phyloP scores from a whole-genome alignment of 768 basidiomycete species.

The Botryobasidium botryosum region DNA sequence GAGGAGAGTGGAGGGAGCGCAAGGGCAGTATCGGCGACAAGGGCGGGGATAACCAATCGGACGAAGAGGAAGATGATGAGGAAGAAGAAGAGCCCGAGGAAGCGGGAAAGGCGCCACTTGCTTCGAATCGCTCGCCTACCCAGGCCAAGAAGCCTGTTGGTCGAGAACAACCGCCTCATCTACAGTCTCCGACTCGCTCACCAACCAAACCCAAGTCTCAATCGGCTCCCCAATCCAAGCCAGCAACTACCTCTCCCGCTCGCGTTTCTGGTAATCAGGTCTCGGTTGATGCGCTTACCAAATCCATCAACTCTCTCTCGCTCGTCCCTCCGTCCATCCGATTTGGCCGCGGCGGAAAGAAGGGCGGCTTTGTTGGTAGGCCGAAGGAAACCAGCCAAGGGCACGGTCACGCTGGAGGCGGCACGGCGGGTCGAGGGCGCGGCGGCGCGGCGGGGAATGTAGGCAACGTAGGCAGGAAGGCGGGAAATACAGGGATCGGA shows the following conservation, averaged over 20 bases:
- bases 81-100: constrained; percentile 7
- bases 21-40: too few relatives aligned
- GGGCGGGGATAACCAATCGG: constrained; percentile 19
- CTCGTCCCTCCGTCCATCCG: constrained; percentile 53
- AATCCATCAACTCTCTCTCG: constrained; percentile 30
- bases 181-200: constrained; percentile 1
- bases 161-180: constrained; percentile 2
- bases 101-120: constrained; percentile 14
- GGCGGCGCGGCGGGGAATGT: too few relatives aligned
- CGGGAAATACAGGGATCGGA: too few relatives aligned
- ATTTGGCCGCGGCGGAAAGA: constrained; percentile 55
- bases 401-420: too few relatives aligned
- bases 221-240: neutral
- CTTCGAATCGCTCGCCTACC: constrained; percentile 12
- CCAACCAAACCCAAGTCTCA: constrained; percentile 1
- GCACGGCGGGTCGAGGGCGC: too few relatives aligned
- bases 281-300: constrained; percentile 31
- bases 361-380: constrained; percentile 29
- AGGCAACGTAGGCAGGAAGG: too few relatives aligned
- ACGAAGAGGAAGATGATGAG: neutral
- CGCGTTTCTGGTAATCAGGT: neutral
- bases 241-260: neutral
- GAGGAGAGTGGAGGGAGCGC: constrained; percentile 66
- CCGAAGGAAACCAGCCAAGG: too few relatives aligned
- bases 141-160: constrained; percentile 6